Percentiles rank a stretch among this genome's conserved stretches.
phyloP scores from a whole-genome alignment of 345 rosid genomes.

The Eutrema heterophyllum region DNA sequence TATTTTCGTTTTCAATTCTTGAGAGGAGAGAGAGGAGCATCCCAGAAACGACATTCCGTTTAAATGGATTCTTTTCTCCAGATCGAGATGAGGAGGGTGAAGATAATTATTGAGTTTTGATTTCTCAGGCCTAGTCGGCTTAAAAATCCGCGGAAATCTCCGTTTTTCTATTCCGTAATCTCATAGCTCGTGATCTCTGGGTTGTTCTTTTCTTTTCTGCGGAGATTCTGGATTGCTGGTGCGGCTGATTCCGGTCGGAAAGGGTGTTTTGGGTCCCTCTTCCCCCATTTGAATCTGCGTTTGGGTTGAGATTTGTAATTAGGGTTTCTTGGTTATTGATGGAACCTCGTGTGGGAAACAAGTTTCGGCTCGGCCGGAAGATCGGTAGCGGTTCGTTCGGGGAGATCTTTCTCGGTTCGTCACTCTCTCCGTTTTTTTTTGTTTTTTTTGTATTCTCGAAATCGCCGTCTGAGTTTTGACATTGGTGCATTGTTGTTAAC shows the following conservation, averaged over 20 bases:
- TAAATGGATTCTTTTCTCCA: neutral
- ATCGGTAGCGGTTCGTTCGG: constrained; percentile 72
- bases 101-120: neutral
- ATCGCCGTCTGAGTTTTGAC: neutral
- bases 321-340: constrained; percentile 24
- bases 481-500: constrained; percentile 8
- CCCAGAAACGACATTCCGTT: constrained; percentile 22
- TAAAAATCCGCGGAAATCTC: neutral
- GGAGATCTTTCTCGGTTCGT: constrained; percentile 54
- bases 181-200: constrained; percentile 15
- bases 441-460: neutral
- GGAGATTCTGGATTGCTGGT: neutral
- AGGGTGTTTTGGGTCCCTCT: neutral
- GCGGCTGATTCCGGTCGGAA: neutral
- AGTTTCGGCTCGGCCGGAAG: constrained; percentile 59
- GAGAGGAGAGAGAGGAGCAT: constrained; percentile 2
- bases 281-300: constrained; percentile 11
- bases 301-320: neutral
- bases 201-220: neutral
- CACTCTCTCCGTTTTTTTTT: neutral
- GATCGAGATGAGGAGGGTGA: neutral
- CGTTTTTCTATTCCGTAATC: neutral
- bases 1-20: constrained; percentile 1
- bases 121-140: neutral
- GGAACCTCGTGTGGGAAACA: constrained; percentile 59